Base-by-base conservation (phyloP, 208 protist species). In the Trypanosoma avium region DNA sequence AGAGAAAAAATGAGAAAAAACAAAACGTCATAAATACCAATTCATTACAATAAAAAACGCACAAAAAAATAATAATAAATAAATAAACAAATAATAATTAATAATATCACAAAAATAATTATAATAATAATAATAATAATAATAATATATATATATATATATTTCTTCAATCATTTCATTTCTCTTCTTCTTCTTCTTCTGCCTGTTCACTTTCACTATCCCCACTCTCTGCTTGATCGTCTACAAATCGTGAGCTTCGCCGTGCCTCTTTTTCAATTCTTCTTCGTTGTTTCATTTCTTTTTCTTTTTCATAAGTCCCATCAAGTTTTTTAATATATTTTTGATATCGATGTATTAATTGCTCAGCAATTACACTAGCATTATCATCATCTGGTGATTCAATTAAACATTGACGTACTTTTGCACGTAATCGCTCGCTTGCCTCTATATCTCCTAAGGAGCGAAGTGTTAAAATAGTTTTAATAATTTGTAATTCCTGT, bases 211-310 rank as follows among this genome's bases (percentile, higher is more conserved):
- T 77, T 7, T 88, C 81, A n/a, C n/a, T n/a, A 12, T 88, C 79
- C 22, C 66, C 85, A 54, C 70, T 86, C 29, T 84, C 85, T 17
- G 81, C 85, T 50, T 92, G 75, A 19, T 79, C 56, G 36, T 92
- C 85, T 0, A 92, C 73, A 36, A 84, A 85, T 22, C 72, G 72
- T 13, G 73, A 72, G 7, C 71, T 79, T 1, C 69, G 61, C 38
- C 56, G 63, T 38, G 70, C 54, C 19, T 61, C 63, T 47, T 55
- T 61, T 59, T 86, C 81, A 12, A n/a, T n/a, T n/a, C 73, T 73
- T 24, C 77, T 65, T 33, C 67, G 72, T 8, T 72, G 79, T 68
- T 86, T 92, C 6, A 70, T 65, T 24, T 75, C 70, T 36, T 77
- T 72, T 30, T 70, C 70, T 33, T 57, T 72, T 47, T 92, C 85